Evolutionary conservation across 768 basidiomycete genomes (phyloP), one percentile per base, ranked within the genome.

Genomic region (Tremella yokohamensis): DNA sequence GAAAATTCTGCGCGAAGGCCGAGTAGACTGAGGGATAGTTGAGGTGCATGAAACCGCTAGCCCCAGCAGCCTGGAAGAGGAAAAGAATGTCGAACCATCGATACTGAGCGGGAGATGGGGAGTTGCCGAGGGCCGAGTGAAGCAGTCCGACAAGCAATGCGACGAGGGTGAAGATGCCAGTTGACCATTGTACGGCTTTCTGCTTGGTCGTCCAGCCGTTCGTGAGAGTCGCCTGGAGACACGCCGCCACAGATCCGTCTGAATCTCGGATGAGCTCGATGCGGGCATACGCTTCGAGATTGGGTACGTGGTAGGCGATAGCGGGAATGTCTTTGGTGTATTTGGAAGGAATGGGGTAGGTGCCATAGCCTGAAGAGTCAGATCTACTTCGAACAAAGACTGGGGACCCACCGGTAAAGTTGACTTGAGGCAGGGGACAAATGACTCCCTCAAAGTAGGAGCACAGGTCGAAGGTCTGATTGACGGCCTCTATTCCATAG

Each of bases 171-270:
- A 89, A 76, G 18, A 80, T 84, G 20, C 83, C 88, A 8, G 87
- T 86, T 1, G 83, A 79, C 88, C 89, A 94, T 65, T 85, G 82
- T 12, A 90, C 92, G 13, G 83, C 83, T 11, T 79, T 73, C 72
- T 89, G 88, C 58, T 83, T 84, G 0, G 85, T 82, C 0, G 91
- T 88, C 83, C 86, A 86, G 9, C 93, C 93, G 72, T 99, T 99
- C 16, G 89, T 86, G 11, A 97, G 79, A 1, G 91, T 93, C 16
- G 91, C 84, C 75, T 93, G 90, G 8, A 99, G 82, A 68, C 94
- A 99, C 0, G 91, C 90, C 53, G 86, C 89, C 61, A 89, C 80
- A 8, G 83, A 74, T 49, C 87, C 85, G 4, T 89, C 88, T 49
- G 79, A 78, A 29, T 84, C 82, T 61, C 89, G 84, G 1, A 79